Base-by-base conservation (phyloP, 345 rosid species). In the Ceriops zippeliana region DNA sequence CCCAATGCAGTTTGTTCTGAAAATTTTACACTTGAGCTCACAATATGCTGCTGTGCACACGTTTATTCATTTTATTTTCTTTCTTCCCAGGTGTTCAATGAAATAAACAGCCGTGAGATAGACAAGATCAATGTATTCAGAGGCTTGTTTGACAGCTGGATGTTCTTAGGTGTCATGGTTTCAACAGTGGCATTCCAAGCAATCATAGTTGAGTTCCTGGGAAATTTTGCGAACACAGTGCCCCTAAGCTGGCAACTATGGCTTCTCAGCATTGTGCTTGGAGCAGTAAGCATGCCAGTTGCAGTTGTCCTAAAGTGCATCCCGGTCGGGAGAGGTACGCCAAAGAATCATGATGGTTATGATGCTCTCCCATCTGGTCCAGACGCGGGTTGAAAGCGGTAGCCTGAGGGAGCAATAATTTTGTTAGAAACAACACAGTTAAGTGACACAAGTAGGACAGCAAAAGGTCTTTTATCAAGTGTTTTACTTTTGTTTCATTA, bases 171-270 rank as follows among this genome's bases (percentile, higher is more conserved):
- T 5, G 89, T 90, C 9, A 81, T 86, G 77, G 78, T 76, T 2
- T 60, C 73, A 57, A 90, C 92, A 1, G 83, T 87, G 49, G 75
- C 67, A 56, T 90, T 87, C 76, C 96, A 90, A 71, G 67, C 77
- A 62, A 64, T 77, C 70, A 87, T 90, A 58, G 83, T 87, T 3
- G 92, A 90, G 76, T 81, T 84, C 61, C 75, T 90, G 79, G 90
- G 92, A 59, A 80, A 88, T 24, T 82, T 90, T 63, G 92, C 92
- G 5, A 76, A 79, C 62, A 90, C 96, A 0, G 86, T 71, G 69
- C 96, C 99, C 0, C 77, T 95, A 56, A 89, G 86, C 76, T 95
- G 96, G 99, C 84, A 89, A 58, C 78, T 86, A 27, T 95, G 99
- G 99, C 70, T 87, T 32, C 83, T 89, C n/a, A 72, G 96, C 78